Evolutionary conservation across 23 red algal genomes (phyloP).

Genomic region (Chondrus crispus): DNA sequence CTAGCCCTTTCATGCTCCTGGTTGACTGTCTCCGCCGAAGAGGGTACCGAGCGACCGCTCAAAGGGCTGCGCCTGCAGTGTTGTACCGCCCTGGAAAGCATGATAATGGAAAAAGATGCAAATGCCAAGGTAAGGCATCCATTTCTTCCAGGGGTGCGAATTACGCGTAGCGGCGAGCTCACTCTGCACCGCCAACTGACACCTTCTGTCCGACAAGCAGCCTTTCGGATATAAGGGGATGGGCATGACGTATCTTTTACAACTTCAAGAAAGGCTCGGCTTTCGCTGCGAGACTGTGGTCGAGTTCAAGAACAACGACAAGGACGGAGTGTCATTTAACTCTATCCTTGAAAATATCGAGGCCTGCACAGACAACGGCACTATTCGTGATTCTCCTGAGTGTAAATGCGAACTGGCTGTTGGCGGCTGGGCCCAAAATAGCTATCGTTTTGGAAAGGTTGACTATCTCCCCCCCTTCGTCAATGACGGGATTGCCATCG

Average conservation of each 20-base stretch:
- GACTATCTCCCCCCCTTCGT: conserved; percentile 17
- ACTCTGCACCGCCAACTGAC: too few relatives aligned
- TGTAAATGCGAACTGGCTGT: conserved; percentile 13
- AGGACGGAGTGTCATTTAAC: not conserved
- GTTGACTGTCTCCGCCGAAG: too few relatives aligned
- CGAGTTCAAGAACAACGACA: not conserved
- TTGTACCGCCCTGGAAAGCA: too few relatives aligned
- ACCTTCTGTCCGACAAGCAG: not conserved
- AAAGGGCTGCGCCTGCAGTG: too few relatives aligned
- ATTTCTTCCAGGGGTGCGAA: too few relatives aligned
- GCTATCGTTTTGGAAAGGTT: not conserved
- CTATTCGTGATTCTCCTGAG: not conserved
- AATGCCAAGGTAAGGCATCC: too few relatives aligned
- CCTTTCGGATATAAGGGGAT: not conserved
- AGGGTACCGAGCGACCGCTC: too few relatives aligned
- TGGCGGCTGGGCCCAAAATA: not conserved
- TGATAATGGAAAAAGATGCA: too few relatives aligned
- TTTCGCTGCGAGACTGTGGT: not conserved
- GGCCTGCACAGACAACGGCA: not conserved
- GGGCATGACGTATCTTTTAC: not conserved
- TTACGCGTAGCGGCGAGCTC: too few relatives aligned
- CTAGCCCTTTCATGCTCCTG: too few relatives aligned
- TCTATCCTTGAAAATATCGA: not conserved
- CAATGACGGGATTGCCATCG: not conserved
- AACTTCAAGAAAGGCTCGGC: not conserved